Evolutionary conservation across 1,284 basidiomycete species (phyloP).

Genomic region (Ganoderma meredithae): DNA sequence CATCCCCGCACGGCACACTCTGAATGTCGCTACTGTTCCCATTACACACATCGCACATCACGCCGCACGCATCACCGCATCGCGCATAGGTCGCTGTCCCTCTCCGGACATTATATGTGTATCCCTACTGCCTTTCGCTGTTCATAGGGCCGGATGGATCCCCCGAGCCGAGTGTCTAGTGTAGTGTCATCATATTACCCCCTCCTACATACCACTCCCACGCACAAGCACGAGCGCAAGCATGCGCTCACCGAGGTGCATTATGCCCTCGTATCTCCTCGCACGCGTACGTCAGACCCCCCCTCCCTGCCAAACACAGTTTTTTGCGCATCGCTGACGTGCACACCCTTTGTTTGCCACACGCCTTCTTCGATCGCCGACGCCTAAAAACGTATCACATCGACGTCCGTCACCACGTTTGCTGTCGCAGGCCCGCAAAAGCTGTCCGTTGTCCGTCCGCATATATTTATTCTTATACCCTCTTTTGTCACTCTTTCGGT

Average conservation of each 20-base stretch:
- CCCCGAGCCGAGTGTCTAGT: constrained; percentile 11
- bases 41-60: constrained; percentile 8
- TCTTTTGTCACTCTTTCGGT: constrained; percentile 25
- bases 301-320: not conserved
- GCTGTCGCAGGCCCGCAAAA: constrained; percentile 24
- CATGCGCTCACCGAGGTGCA: constrained; percentile 19
- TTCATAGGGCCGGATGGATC: constrained; percentile 28
- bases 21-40: constrained; percentile 15
- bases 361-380: not conserved
- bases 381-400: not conserved
- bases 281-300: constrained; percentile 30
- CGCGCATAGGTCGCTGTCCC: constrained; percentile 25
- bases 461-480: constrained; percentile 37
- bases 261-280: constrained; percentile 15
- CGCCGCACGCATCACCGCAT: constrained; percentile 3
- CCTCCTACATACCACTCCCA: constrained; percentile 9
- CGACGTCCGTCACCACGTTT: not conserved
- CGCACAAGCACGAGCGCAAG: constrained; percentile 11
- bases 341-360: constrained; percentile 1
- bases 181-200: constrained; percentile 26
- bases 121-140: constrained; percentile 19
- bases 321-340: constrained; percentile 10
- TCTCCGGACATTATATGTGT: constrained; percentile 28
- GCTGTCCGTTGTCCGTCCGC: constrained; percentile 26
- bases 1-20: constrained; percentile 13